phyloP scores from a whole-genome alignment of 495 filamentous ascomycete genomes.

The Xylaria bambusicola region DNA sequence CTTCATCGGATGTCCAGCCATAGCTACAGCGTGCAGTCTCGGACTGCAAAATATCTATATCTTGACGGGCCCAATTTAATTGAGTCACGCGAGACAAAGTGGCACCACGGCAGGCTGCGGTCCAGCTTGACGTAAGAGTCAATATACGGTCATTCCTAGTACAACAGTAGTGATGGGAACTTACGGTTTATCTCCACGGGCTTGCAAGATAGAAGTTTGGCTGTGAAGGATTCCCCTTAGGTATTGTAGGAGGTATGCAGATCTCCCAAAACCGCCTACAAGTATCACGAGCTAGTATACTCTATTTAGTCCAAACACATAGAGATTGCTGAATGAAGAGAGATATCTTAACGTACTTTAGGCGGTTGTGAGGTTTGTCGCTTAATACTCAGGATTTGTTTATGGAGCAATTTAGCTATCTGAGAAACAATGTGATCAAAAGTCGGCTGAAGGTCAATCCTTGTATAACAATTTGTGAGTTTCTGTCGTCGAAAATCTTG shows the following conservation, averaged over 20 bases:
- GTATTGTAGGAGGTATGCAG: not conserved
- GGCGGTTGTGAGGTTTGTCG: not conserved
- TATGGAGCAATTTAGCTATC: not conserved
- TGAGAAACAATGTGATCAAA: conserved; percentile 4
- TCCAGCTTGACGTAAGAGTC: not conserved
- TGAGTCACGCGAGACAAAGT: not conserved
- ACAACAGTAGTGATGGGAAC: not conserved
- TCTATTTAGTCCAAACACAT: no score
- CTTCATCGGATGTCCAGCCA: not conserved
- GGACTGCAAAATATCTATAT: not conserved
- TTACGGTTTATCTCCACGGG: not conserved
- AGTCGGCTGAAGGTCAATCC: not conserved
- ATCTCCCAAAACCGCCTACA: conserved; percentile 8
- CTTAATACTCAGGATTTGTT: not conserved
- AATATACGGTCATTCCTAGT: not conserved
- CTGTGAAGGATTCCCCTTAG: not conserved
- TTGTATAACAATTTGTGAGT: not conserved
- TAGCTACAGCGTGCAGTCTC: not conserved
- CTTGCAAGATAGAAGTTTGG: not conserved
- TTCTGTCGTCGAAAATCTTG: not conserved
- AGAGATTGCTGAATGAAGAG: no score
- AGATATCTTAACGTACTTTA: not conserved
- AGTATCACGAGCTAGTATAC: conserved; percentile 4
- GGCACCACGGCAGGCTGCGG: conserved; percentile 10
- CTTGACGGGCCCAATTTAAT: not conserved